Conservation (phyloP, 2,329 filamentous ascomycete genomes). For the Nigrograna mackinnonii region DNA sequence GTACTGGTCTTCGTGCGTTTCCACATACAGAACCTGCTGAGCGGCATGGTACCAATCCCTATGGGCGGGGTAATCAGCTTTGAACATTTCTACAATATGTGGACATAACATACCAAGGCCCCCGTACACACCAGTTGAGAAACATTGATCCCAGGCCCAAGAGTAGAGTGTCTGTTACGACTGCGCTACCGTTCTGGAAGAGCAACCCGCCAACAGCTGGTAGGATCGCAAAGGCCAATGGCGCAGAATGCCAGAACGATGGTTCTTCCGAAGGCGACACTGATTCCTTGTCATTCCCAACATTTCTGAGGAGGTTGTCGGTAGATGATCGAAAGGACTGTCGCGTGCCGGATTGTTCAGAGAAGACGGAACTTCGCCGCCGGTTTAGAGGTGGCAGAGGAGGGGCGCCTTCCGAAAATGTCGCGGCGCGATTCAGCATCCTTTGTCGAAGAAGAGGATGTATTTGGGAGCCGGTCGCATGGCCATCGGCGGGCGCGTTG, state of each 20-base stretch:
- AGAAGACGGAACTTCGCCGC: conserved; percentile 77
- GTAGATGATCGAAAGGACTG: conserved; percentile 67
- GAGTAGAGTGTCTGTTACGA: conserved; percentile 84
- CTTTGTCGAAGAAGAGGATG: conserved; percentile 34
- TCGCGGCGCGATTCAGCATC: conserved; percentile 39
- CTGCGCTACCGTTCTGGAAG: conserved; percentile 79
- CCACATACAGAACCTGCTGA: conserved; percentile 39
- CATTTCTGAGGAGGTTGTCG: conserved; percentile 67
- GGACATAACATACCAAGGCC: conserved; percentile 76
- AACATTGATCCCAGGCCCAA: conserved; percentile 81
- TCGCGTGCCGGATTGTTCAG: conserved; percentile 74
- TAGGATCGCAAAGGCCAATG: conserved; percentile 79
- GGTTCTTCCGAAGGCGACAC: conserved; percentile 53
- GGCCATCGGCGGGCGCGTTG: conserved; percentile 20
- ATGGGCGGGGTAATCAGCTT: conserved; percentile 9
- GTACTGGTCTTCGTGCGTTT: conserved; percentile 18
- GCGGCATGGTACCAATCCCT: conserved; percentile 59
- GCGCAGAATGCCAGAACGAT: conserved; percentile 77
- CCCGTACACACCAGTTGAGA: conserved; percentile 86
- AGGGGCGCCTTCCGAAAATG: conserved; percentile 33
- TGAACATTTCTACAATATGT: conserved; percentile 1
- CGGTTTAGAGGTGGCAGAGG: conserved; percentile 37
- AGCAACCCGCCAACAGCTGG: conserved; percentile 84
- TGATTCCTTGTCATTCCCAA: conserved; percentile 29
- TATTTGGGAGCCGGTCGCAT: conserved; percentile 23